Evolutionary conservation across 345 rosid genomes (phyloP), one percentile per base, ranked within the genome.

Genomic region (Rubroshorea leprosula): DNA sequence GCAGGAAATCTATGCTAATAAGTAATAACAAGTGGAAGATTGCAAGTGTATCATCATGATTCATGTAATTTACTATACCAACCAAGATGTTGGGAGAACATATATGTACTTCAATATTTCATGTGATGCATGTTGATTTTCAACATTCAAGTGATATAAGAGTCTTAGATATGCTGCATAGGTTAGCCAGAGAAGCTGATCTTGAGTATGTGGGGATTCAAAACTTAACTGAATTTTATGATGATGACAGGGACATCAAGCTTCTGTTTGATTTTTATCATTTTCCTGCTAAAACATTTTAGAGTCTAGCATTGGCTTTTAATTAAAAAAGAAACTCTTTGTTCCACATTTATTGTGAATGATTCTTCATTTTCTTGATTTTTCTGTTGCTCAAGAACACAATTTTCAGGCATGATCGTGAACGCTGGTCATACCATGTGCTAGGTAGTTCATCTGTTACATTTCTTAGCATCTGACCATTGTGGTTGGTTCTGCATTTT

Each of bases 141-240:
- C n/a, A n/a, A 17, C 26, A 19, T 54, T 44, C 46, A 16, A 29
- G 41, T 15, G 11, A 16, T 31, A 20, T 48, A 35, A 23, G 31
- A 53, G 20, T 57, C 23, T 65, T 51, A 22, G 47, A 45, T 61
- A 5, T 69, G n/a, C 41, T 43, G 19, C 45, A 41, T 76, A 93
- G 99, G 78, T 83, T 93, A 82, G 96, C 97, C 5, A 72, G 94
- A 68, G 97, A 93, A 76, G 94, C 97, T 74, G 96, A 96, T 68
- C 82, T 93, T 58, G 99, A 89, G 62, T 93, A 87, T 53, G 80
- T 93, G 45, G 99, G 89, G 77, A 89, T 93, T 76, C 99, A 93
- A 67, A 93, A 78, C 63, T 74, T 89, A 62, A 89, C 89, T 0
- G 97, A 93, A 62, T 93, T 89, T 67, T 87, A 87, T 18, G 99